Evolutionary conservation across 352 stramenopile genomes (phyloP), one percentile per base, ranked within the genome.

Genomic region (Achlya hypogyna): DNA sequence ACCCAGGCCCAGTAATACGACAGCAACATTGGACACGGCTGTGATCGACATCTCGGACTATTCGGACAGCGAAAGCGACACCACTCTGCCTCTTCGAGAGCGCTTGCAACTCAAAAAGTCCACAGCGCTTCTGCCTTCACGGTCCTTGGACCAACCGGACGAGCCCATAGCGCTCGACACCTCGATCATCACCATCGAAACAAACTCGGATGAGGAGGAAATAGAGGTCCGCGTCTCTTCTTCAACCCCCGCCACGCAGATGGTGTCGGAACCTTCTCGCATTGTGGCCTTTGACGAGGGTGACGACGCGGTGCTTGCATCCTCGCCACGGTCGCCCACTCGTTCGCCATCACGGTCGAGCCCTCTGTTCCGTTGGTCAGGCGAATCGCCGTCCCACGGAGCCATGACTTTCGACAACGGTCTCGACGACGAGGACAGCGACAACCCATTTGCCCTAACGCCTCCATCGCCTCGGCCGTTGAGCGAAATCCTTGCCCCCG

Each of bases 171-270:
- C 27, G n/a, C 12, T 47, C 5, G 54, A 63, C 20, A 22, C 45
- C 5, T 63, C 54, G 9, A 51, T 63, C 35, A 63, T 63, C 20
- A 63, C 32, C 25, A 63, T 63, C 54, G 51, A 63, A n/a, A 63
- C 34, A 18, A 49, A 52, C 22, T 31, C 54, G 3, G 54, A 63
- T 35, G 40, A 63, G 14, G 54, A 63, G 51, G 28, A 49, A 18
- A 4, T 28, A 53, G 47, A 53, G 12, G 18, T n/a, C 34, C 34
- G 6, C 34, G 34, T 14, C 6, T 42, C 6, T 42, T 42, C 34
- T 14, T 42, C 34, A 16, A 14, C 34, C 34, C 6, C 34, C 34
- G 34, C 34, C 34, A n/a, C n/a, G n/a, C n/a, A n/a, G n/a, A n/a
- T n/a, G n/a, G n/a, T n/a, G n/a, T n/a, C n/a, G n/a, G n/a, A n/a